Evolutionary conservation across 768 basidiomycete species (phyloP), one percentile per base, ranked within the genome.

Genomic region (Auricularia sp.): DNA sequence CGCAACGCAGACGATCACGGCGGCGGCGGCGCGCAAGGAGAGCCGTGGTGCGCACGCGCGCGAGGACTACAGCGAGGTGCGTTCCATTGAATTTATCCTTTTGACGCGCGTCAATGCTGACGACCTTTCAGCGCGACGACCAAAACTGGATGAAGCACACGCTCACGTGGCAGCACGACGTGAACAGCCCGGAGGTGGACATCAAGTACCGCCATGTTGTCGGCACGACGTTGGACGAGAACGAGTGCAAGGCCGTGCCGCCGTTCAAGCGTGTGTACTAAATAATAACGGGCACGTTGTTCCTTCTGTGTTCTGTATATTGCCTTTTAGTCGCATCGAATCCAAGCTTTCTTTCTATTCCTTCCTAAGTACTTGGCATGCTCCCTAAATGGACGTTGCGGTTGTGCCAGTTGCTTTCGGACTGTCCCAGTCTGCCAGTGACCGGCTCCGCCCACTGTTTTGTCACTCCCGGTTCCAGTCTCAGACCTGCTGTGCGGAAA

Each of bases 1-100:
- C 72, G 97, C 97, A 66, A 84, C 94, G 66, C 96, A 98, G 77
- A 98, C 97, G 63, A 94, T 98, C 72, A 88, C 87, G 11, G 87
- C 91, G 60, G 93, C 92, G 21, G 90, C 91, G 62, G 93, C 93
- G 63, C 90, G 96, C 70, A 92, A 94, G 79, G 97, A 98, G 74
- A 96, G 93, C 58, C 92, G 97, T 74, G 97, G 97, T 74, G 97
- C 97, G 44, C 97, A 99, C 73, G 97, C 97, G 61, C 93, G 97
- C 70, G 97, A 98, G 77, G 97, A 99, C 75, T 98, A 77, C 81
- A 87, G 93, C n/a, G 95, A 99, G 7, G 39, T 42, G 39, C 39
- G 39, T 42, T 42, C 8, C 39, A 33, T 91, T 91, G 65, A 42
- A 8, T 42, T 42, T 4, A 43, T 16, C 33, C 42, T 56, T 61